These are phyloP conservation scores for Cyberlindnera euphorbiae DNA, from an alignment of 805 yeast genomes.

Conservation along the genomic window DNA sequence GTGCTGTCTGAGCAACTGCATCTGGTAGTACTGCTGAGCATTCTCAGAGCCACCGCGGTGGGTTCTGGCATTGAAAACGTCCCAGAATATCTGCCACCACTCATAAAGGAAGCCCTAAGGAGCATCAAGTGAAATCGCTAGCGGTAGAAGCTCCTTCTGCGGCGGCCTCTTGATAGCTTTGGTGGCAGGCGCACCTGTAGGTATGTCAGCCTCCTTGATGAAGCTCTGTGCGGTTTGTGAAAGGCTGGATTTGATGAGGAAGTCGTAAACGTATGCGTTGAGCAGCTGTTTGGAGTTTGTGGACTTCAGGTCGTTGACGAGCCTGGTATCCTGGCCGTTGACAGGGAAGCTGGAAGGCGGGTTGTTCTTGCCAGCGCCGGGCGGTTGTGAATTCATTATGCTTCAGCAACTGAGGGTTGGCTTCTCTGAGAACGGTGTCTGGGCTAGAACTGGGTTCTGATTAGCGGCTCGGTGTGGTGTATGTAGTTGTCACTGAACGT, in stretches of 20 bases:
- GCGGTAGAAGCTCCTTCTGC: conserved; percentile 40
- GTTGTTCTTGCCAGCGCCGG: conserved; percentile 6
- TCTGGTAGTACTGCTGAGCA: conserved; percentile 69
- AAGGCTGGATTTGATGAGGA: conserved; percentile 67
- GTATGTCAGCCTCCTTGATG: conserved; percentile 69
- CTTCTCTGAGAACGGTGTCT: no score
- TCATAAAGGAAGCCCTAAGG: conserved; percentile 85
- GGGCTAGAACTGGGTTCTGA: no score
- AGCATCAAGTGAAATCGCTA: conserved; percentile 64
- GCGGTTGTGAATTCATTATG: conserved; percentile 7
- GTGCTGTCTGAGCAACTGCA: conserved; percentile 52
- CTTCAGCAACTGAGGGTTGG: no score
- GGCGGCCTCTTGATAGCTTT: conserved; percentile 21
- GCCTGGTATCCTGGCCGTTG: conserved; percentile 6
- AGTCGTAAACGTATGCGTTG: conserved; percentile 85
- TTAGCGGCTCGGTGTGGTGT: no score
- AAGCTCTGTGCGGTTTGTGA: conserved; percentile 70
- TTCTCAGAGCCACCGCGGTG: conserved; percentile 55
- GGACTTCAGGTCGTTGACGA: conserved; percentile 24
- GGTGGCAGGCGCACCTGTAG: conserved; percentile 21
- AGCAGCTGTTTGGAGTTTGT: conserved; percentile 45
- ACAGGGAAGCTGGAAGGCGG: conserved; percentile 5
- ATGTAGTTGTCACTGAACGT: no score
- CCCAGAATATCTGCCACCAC: conserved; percentile 98
- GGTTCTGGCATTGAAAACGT: conserved; percentile 77